Base-by-base conservation (phyloP, 2,329 filamentous ascomycete species). In the Cucurbitaria berberidis region DNA sequence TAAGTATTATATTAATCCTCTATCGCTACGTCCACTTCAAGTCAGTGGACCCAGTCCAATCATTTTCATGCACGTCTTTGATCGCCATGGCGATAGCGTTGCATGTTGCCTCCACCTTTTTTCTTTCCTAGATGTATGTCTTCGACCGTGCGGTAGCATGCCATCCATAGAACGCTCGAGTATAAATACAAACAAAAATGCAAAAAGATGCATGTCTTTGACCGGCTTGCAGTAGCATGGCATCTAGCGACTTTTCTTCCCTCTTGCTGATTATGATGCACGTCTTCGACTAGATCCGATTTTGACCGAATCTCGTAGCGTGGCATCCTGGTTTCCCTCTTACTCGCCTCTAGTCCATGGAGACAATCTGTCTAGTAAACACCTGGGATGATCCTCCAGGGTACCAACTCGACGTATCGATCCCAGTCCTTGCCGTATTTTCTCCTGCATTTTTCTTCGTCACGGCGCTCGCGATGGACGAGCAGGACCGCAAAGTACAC, bases 361-460 rank as follows among this genome's bases (percentile, higher is more conserved):
- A 30, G 29, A 43, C 16, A 19, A 21, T 9, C 27, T 10, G 3
- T 43, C 48, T 73, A 97, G 77, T 97, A 97, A 16, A 97, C 79
- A 30, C 89, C 89, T 5, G 93, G 93, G 35, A 97, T 77, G 63
- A 98, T 96, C 70, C 88, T 85, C 75, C 84, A 96, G 55, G 82
- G 86, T 39, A 97, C 93, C 70, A 87, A 83, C 76, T 87, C 86
- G 76, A 89, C 92, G 77, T 97, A 98, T 77, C 86, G 84, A 59
- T 92, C 86, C 93, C 93, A 98, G 71, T 97, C 92, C 63, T 87
- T 87, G 22, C 93, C 93, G 69, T 98, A 98, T 82, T 98, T 98
- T 70, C 84, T 84, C 59, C 84, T 81, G 76, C 93, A 98, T 81
- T 96, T 96, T 73, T 91, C 89, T 64, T 97, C 93, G 64, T 98